Evolutionary conservation across 2,329 filamentous ascomycete genomes (phyloP), one percentile per base, ranked within the genome.

Genomic region (Pyrenochaeta sp.): DNA sequence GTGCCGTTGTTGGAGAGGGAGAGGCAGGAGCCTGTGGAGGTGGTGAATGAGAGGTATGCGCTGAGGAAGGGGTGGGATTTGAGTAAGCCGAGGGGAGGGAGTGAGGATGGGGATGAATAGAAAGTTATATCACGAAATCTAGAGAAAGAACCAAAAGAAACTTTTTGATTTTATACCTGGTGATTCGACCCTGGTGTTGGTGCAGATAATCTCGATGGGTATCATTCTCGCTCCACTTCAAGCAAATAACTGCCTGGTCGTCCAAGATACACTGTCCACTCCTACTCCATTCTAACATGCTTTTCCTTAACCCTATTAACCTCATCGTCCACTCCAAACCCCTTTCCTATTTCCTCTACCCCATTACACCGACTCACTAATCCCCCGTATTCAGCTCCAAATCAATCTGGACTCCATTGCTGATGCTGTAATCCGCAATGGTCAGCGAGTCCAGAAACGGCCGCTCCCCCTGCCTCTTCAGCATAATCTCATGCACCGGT

Each of bases 401-500:
- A 65, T 80, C 77, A 59, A 80, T 65, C 64, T 79, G 77, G 65
- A 96, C 91, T 7, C 93, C 93, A 73, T 94, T 94, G 61, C 87
- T 90, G 44, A 97, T 86, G n/a, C 89, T 90, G 72, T 96, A 97
- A 74, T 97, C 93, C 63, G 89, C 89, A 59, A 96, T 72, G 22
- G 85, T 92, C 48, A 96, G 80, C 60, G 87, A 83, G 67, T 97
- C 92, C 77, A 96, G 96, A 71, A 97, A 96, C 17, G 93, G 92
- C 54, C 92, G 76, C 74, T 96, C 90, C 9, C 92, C 90, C 73
- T 97, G 93, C 57, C 93, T 80, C 78, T 95, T 94, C 47, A 97
- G 73, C 74, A 96, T 79, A 53, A 97, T 96, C 74, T 96, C 90
- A 65, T 93, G 89, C 30, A 92, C 88, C 59, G 95, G 87, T 23